Percentiles rank a stretch among this genome's conserved stretches.
Evolutionary conservation across 495 filamentous ascomycete species (phyloP).

Genomic region (Tricharina praecox): DNA sequence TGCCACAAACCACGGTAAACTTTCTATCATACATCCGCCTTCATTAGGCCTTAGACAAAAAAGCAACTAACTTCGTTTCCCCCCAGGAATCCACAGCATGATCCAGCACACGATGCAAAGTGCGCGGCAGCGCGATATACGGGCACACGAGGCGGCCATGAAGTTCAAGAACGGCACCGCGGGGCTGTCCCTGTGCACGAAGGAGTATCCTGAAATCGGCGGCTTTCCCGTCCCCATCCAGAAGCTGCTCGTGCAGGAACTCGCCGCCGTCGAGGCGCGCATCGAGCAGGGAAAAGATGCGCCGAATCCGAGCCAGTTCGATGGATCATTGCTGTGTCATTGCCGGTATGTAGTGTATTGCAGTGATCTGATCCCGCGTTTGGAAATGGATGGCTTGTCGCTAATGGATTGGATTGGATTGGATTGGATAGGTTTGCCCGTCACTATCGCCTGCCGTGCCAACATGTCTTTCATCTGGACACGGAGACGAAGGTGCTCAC

Average conservation of each 20-base stretch:
- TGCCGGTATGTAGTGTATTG: no score
- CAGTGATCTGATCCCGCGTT: no score
- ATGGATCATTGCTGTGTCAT: not conserved
- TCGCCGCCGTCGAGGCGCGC: not conserved
- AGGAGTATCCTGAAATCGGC: not conserved
- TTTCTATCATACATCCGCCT: not conserved
- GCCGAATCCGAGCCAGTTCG: not conserved
- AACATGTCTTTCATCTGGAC: slow-evolving; percentile 9
- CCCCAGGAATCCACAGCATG: not conserved
- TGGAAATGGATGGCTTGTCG: no score
- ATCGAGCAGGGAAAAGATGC: not conserved
- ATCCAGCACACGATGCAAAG: not conserved
- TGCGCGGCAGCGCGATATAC: no score
- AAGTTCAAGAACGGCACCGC: not conserved
- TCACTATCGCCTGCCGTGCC: slow-evolving; percentile 6
- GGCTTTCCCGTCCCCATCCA: not conserved
- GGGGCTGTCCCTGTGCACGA: not conserved
- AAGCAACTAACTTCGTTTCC: no score
- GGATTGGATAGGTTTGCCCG: no score
- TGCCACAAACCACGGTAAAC: no score
- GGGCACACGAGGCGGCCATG: not conserved
- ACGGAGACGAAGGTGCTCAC: not conserved
- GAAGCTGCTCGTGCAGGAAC: not conserved
- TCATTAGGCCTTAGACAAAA: not conserved
- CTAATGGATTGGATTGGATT: no score